A percentile compares a stretch with the other conserved stretches of the same genome.
These are phyloP conservation scores for Prunus armeniaca DNA, from an alignment of 306 rosid genomes.

Conservation along the genomic window DNA sequence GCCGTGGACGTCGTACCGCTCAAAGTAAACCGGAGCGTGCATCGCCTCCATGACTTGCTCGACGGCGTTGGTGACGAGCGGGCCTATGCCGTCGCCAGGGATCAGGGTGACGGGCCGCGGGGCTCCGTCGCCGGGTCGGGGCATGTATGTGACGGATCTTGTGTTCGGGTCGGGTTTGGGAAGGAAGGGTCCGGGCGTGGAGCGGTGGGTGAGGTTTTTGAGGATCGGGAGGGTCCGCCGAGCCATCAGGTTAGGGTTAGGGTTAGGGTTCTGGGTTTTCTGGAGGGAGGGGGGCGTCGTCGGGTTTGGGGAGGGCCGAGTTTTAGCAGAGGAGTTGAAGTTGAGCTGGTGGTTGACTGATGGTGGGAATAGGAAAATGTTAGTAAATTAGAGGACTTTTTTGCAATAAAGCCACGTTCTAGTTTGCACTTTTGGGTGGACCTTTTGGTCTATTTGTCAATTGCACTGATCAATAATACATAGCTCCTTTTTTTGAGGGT, in stretches of 20 bases:
- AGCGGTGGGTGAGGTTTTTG: constrained; percentile 19
- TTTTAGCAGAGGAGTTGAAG: neutral
- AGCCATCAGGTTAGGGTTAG: constrained; percentile 18
- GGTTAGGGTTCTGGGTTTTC: neutral
- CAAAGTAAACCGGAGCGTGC: constrained; percentile 89
- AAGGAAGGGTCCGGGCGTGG: constrained; percentile 2
- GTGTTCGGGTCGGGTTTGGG: constrained; percentile 25
- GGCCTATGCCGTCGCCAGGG: constrained; percentile 91
- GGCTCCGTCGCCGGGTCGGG: constrained; percentile 74
- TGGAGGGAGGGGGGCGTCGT: neutral
- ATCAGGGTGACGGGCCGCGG: constrained; percentile 76
- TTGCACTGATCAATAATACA: neutral
- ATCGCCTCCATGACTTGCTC: constrained; percentile 93
- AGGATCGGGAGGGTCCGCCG: constrained; percentile 36
- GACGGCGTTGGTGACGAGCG: constrained; percentile 71
- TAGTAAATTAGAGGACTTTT: constrained; percentile 3
- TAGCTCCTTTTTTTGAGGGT: neutral
- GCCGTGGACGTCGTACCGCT: constrained; percentile 73
- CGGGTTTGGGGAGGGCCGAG: neutral
- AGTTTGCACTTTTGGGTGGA: neutral
- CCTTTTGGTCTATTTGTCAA: neutral
- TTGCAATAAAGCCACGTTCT: neutral
- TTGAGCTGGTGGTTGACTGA: neutral
- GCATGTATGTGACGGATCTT: constrained; percentile 57
- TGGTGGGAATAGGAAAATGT: neutral